Base-by-base conservation (phyloP, 1,139 yeast genomes). In the Candida buenavistaensis region DNA sequence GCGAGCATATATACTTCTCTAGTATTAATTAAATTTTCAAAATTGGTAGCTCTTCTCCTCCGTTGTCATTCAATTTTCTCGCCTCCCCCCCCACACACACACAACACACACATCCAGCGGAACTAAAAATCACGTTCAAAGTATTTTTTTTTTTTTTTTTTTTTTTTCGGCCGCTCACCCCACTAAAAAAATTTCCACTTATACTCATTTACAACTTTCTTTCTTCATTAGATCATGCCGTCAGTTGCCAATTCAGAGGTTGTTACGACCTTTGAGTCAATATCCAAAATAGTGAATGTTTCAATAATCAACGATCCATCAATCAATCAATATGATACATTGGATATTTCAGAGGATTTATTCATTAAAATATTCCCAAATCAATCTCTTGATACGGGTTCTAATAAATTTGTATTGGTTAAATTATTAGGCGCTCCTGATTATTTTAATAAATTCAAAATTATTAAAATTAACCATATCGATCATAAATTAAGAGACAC, bases 391-490 rank as follows among this genome's bases (percentile, higher is more conserved):
- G 43, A 44, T 12, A 36, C 45, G n/a, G 19, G 27, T 20, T 27
- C 37, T 14, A 43, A 45, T 26, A 48, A 48, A 25, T 66, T 43
- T 39, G 59, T 65, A 1, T 48, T 62, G 40, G 55, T 68, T 29
- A 66, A 66, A 46, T 52, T 72, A 19, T 42, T 72, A 22, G 80
- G 80, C 0, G 59, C 72, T 1, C 75, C 78, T 0, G 70, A 64
- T 36, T 54, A 55, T 39, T 70, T 73, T 39, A 49, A 50, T 10
- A 53, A 54, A 7, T 64, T 55, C 47, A 58, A 57, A 37, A 48
- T 75, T 11, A 68, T 57, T 44, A 65, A 62, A 33, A 52, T 74
- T n/a, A 48, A 57, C 9, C 39, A 57, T 8, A 59, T 71, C 11
- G 54, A 57, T 29, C 50, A 52, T 14, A 46, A 46, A 11, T 23